These are phyloP conservation scores for Iris pallida DNA, from an alignment of 116 monocot species.

Conservation along the genomic window DNA sequence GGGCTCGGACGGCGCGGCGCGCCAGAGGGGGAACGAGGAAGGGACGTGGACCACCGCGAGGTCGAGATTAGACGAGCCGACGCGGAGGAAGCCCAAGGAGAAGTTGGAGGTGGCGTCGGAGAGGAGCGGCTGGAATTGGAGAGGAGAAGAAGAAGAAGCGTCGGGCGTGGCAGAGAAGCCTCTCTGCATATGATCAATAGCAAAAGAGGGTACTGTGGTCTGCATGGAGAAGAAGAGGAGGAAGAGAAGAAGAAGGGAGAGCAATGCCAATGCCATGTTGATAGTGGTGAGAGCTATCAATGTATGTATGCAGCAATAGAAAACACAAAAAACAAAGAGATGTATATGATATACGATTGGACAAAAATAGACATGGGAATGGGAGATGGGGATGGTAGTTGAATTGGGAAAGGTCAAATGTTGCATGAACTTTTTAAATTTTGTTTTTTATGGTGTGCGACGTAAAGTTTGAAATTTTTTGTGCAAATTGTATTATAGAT, in stretches of 20 bases:
- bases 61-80: conserved; percentile 31
- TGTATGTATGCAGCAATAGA: no score
- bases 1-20: conserved; percentile 15
- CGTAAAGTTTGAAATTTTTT: no score
- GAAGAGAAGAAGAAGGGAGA: not conserved
- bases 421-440: no score
- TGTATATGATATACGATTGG: no score
- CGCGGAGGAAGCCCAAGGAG: conserved; percentile 41
- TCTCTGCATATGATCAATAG: not conserved
- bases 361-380: no score
- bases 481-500: no score
- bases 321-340: no score
- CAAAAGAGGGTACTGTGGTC: not conserved
- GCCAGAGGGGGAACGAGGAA: conserved; percentile 30
- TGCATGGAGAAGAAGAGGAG: not conserved
- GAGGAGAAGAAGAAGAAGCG: not conserved
- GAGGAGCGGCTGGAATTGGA: conserved; percentile 30
- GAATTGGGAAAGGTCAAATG: no score
- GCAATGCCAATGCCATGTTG: not conserved
- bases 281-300: no score
- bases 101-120: conserved; percentile 34
- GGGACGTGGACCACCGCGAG: conserved; percentile 47
- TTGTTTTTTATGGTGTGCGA: no score
- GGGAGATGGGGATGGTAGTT: no score
- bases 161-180: conserved; percentile 32